These are phyloP conservation scores for Physcomitrium patens DNA, from an alignment of 225 moss, liverwort and hornwort genomes.

Conservation along the genomic window DNA sequence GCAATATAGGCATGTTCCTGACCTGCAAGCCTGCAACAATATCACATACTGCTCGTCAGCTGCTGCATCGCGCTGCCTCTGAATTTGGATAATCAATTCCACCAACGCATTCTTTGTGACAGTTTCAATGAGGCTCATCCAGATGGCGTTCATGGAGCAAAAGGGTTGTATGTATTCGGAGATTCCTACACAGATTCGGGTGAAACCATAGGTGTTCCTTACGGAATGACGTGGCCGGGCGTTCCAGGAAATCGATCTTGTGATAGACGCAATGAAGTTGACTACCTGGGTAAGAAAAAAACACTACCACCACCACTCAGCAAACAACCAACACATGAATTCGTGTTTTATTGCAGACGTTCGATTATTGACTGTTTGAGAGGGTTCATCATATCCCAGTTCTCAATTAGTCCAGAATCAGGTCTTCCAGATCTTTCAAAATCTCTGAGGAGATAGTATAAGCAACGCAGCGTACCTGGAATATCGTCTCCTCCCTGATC, in stretches of 20 bases:
- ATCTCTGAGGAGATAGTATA: not conserved
- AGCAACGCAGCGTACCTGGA: not conserved
- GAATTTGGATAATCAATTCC: slow-evolving; percentile 6
- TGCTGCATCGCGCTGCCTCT: slow-evolving; percentile 14
- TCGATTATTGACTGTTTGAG: too few relatives aligned
- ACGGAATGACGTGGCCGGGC: slow-evolving; percentile 62
- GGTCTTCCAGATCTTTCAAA: not conserved
- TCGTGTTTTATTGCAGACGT: not conserved
- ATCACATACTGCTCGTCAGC: slow-evolving; percentile 13
- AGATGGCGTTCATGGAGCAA: slow-evolving; percentile 47
- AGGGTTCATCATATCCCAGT: not conserved
- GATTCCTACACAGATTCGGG: slow-evolving; percentile 60
- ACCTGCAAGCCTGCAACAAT: slow-evolving; percentile 8
- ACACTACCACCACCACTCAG: slow-evolving; percentile 5
- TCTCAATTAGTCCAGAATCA: slow-evolving; percentile 14
- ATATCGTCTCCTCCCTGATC: slow-evolving; percentile 17
- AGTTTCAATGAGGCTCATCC: slow-evolving; percentile 17
- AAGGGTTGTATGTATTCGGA: slow-evolving; percentile 51
- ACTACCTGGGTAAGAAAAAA: slow-evolving; percentile 44
- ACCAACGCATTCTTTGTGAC: slow-evolving; percentile 11
- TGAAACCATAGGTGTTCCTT: slow-evolving; percentile 45
- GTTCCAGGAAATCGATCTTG: slow-evolving; percentile 43
- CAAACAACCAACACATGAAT: not conserved
- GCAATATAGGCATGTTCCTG: slow-evolving; percentile 25
- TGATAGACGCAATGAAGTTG: slow-evolving; percentile 52